These are phyloP conservation scores for Bromus sterilis DNA, from an alignment of 176 grass and related monocot genomes.

Conservation along the genomic window DNA sequence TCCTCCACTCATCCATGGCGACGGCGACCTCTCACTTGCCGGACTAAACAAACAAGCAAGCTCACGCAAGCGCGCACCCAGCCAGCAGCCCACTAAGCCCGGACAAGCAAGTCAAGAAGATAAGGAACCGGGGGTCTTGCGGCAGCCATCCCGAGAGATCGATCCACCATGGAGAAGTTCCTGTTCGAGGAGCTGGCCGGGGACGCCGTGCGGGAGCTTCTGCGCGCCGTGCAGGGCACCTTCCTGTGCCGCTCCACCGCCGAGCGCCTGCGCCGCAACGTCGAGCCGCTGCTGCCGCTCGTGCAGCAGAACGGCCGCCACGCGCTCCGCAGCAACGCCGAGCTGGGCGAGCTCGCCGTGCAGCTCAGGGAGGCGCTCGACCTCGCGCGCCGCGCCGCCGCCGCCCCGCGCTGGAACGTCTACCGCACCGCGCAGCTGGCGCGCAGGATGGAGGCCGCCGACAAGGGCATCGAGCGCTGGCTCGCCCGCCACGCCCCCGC, in stretches of 20 bases:
- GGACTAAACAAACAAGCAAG: conserved; percentile 13
- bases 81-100: neutral
- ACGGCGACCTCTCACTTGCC: conserved; percentile 33
- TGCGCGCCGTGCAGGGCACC: conserved; percentile 45
- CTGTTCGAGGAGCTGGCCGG: conserved; percentile 52
- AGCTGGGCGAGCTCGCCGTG: conserved; percentile 66
- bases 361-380: conserved; percentile 65
- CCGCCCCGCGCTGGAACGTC: conserved; percentile 81
- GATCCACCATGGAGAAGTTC: conserved; percentile 7
- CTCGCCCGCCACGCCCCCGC: conserved; percentile 61
- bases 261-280: conserved; percentile 73
- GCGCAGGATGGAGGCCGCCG: conserved; percentile 68
- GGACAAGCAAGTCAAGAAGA: neutral
- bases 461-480: conserved; percentile 71
- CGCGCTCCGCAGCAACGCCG: conserved; percentile 24
- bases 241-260: conserved; percentile 68
- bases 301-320: conserved; percentile 38
- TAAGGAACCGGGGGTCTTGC: neutral
- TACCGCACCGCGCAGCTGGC: conserved; percentile 88
- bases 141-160: neutral
- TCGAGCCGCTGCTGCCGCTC: conserved; percentile 77
- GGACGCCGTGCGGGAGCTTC: conserved; percentile 57
- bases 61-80: conserved; percentile 1
- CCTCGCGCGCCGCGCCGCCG: conserved; percentile 60
- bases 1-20: neutral